Base-by-base conservation (phyloP, 495 filamentous ascomycete species). In the Friedmanniomyces simplex region DNA sequence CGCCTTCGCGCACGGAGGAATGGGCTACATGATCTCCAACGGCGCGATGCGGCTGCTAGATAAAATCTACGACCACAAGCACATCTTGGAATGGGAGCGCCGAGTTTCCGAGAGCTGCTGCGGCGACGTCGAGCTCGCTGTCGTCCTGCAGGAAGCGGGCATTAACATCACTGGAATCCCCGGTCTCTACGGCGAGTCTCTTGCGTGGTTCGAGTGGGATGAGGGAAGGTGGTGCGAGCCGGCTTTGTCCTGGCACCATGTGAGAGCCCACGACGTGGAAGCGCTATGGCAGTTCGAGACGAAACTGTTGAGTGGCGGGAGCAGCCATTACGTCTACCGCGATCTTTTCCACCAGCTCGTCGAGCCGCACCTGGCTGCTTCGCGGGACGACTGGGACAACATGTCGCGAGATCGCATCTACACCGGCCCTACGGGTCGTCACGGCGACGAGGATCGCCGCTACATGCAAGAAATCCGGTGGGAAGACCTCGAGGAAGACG, bases 1-100 rank as follows among this genome's bases (percentile, higher is more conserved):
- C 68, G 60, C 72, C 69, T 82, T 82, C 48, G 78, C 76, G 2
- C 79, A 81, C 56, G 79, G 79, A 1, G 79, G 79, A 0, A 67
- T 72, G 0, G 79, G 79, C 0, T 76, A 77, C 34, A 69, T 75
- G 22, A 64, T 81, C 3, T 79, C 76, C 2, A 66, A 70, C 1
- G 74, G 71, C 0, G 77, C 78, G 6, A 66, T 81, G 58, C n/a
- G 25, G 12, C 2, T 43, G 52, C 36, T 55, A 16, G 52, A 43
- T 26, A 30, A 42, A 5, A 52, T 52, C 24, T 52, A 28, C 12
- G 26, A 34, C 25, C 28, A 37, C 34, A 46, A 42, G 25, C 41
- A 54, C 24, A 28, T 54, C 36, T 7, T 6, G 2, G 22, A 54
- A 20, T 54, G 52, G 52, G 52, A 54, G 25, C 18, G 22, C 25